Evolutionary conservation across 768 basidiomycete species (phyloP).

Genomic region (Wakefieldia striispora): DNA sequence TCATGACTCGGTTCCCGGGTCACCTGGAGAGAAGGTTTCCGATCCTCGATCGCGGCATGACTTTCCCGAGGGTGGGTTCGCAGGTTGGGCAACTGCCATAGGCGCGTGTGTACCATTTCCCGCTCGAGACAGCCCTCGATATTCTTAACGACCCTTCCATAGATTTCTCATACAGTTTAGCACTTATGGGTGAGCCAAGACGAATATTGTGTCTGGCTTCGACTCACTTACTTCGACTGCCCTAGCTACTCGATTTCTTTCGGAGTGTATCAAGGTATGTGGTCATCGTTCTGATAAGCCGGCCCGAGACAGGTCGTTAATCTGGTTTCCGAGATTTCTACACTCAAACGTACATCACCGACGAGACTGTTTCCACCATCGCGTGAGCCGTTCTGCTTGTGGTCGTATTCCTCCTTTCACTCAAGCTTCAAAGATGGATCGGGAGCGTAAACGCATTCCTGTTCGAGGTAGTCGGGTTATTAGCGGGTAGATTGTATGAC

Average conservation of each 20-base stretch:
- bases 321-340: conserved; percentile 36
- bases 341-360: conserved; percentile 35
- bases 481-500: conserved; percentile 50
- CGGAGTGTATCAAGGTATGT: conserved; percentile 43
- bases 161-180: conserved; percentile 41
- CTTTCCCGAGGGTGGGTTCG: conserved; percentile 30
- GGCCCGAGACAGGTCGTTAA: not conserved
- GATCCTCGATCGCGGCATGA: not conserved
- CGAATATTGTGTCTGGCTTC: not conserved
- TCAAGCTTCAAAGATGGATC: conserved; percentile 34
- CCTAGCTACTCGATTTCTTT: conserved; percentile 38
- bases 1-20: not conserved
- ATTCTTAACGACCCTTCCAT: not conserved
- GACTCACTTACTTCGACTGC: not conserved
- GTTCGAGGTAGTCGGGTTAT: conserved; percentile 41
- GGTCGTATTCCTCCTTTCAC: not conserved
- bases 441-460: conserved; percentile 51
- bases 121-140: not conserved
- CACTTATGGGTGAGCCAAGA: conserved; percentile 32
- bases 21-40: not conserved
- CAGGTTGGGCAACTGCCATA: conserved; percentile 30
- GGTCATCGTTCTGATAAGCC: not conserved
- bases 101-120: conserved; percentile 25
- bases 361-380: conserved; percentile 37
- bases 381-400: conserved; percentile 29